A percentile compares a stretch with the other conserved stretches of the same genome.
Conservation (phyloP, 495 filamentous ascomycete genomes). For the Penicillium verhagenii region DNA sequence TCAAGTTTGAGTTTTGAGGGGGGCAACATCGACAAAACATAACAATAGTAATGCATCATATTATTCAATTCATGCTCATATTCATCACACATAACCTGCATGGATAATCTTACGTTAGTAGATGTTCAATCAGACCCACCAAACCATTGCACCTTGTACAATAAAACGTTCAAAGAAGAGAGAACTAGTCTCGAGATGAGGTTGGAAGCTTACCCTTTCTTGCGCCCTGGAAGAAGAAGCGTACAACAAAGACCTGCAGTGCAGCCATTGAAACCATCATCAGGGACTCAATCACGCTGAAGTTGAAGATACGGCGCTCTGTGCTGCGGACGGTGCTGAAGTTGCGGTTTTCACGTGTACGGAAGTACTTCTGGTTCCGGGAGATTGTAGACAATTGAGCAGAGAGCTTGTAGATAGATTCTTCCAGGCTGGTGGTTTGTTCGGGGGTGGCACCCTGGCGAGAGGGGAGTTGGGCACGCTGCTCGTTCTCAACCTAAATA, state of each 20-base stretch:
- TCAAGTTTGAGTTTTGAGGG: slow-evolving; percentile 2
- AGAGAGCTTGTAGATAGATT: slow-evolving; percentile 94
- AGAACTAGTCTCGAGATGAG: neutral
- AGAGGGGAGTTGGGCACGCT: slow-evolving; percentile 74
- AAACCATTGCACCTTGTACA: neutral
- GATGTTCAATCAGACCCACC: neutral
- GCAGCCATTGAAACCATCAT: slow-evolving; percentile 97
- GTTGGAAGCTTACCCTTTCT: slow-evolving; percentile 58
- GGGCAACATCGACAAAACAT: slow-evolving; percentile 15
- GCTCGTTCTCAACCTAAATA: slow-evolving; percentile 87
- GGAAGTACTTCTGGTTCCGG: slow-evolving; percentile 98
- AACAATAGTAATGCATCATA: slow-evolving; percentile 29
- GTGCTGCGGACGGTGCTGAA: slow-evolving; percentile 97
- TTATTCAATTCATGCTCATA: slow-evolving; percentile 39
- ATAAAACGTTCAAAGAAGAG: neutral
- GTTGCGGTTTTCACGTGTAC: slow-evolving; percentile 97
- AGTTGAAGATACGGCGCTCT: slow-evolving; percentile 93
- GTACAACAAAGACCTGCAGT: slow-evolving; percentile 94
- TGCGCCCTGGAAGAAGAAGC: slow-evolving; percentile 97
- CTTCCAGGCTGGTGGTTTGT: slow-evolving; percentile 87
- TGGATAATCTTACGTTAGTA: slow-evolving; percentile 2
- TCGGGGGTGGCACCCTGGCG: slow-evolving; percentile 90
- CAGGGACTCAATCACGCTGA: slow-evolving; percentile 86
- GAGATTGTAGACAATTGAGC: slow-evolving; percentile 93
- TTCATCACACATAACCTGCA: slow-evolving; percentile 44